A percentile compares a stretch with the other conserved stretches of the same genome.
Conservation (phyloP, 306 rosid species). For the Trichosanthes truncata region DNA sequence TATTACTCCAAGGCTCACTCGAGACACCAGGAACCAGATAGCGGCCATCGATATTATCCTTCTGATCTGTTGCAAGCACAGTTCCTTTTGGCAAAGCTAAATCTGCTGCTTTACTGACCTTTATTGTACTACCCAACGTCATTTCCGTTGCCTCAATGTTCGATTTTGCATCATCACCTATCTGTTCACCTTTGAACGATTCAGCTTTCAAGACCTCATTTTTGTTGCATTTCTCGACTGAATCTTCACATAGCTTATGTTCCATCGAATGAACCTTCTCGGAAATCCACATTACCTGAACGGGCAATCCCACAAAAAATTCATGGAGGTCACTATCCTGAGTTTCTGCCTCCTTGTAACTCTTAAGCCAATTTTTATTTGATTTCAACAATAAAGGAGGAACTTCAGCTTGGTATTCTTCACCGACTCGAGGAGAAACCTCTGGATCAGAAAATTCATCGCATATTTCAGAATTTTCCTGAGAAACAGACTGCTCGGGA, state of each 20-base stretch:
- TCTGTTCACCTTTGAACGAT: neutral
- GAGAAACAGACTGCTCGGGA: slow-evolving; percentile 36
- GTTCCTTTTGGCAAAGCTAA: slow-evolving; percentile 22
- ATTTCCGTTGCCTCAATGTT: neutral
- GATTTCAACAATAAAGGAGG: slow-evolving; percentile 33
- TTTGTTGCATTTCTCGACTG: slow-evolving; percentile 7
- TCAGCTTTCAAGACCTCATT: neutral
- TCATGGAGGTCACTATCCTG: slow-evolving; percentile 17
- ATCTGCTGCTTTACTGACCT: slow-evolving; percentile 17
- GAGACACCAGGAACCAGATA: slow-evolving; percentile 59
- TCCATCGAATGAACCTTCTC: slow-evolving; percentile 19
- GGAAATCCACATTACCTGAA: slow-evolving; percentile 58
- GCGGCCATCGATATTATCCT: slow-evolving; percentile 19
- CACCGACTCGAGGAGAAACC: slow-evolving; percentile 65
- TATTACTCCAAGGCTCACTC: slow-evolving; percentile 43
- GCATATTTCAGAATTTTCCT: slow-evolving; percentile 32
- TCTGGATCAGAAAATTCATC: slow-evolving; percentile 53
- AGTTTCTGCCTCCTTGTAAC: slow-evolving; percentile 26
- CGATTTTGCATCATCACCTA: neutral
- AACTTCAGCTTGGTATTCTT: slow-evolving; percentile 58
- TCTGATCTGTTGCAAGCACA: slow-evolving; percentile 15
- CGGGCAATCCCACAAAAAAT: slow-evolving; percentile 43
- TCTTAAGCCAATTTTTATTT: slow-evolving; percentile 18
- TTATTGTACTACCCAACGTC: neutral
- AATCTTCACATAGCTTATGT: slow-evolving; percentile 6